Conservation (phyloP, 2,329 filamentous ascomycete species). For the Lachnellula cervina region DNA sequence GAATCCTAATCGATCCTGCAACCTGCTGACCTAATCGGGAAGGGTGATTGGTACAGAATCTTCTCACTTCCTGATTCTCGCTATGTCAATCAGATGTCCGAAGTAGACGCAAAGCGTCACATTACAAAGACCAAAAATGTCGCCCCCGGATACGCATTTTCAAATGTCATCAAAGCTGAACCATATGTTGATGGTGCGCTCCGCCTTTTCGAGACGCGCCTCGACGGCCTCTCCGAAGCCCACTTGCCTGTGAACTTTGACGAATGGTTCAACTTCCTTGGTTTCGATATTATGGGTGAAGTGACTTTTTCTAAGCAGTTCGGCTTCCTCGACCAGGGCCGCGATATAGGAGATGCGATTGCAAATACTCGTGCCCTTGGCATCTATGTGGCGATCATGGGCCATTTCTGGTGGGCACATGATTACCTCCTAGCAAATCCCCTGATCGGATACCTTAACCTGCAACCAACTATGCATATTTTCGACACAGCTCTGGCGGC, state of each 20-base stretch:
- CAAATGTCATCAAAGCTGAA: conserved; percentile 28
- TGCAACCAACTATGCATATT: conserved; percentile 35
- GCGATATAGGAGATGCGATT: conserved; percentile 34
- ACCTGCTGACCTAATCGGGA: neutral
- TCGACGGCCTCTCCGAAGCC: conserved; percentile 26
- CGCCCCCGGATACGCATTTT: conserved; percentile 30
- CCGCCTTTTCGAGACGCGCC: conserved; percentile 23
- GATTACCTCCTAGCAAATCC: conserved; percentile 35
- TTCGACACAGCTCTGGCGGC: conserved; percentile 34
- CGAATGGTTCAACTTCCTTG: conserved; percentile 37
- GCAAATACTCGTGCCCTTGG: conserved; percentile 30
- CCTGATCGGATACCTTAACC: conserved; percentile 32
- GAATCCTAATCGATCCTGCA: neutral
- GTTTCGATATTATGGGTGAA: conserved; percentile 35
- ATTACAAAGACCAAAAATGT: conserved; percentile 33
- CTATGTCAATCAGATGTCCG: conserved; percentile 38
- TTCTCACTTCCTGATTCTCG: conserved; percentile 37
- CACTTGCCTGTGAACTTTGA: conserved; percentile 33
- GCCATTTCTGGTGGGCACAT: conserved; percentile 34
- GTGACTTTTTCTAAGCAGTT: conserved; percentile 32
- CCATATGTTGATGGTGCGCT: conserved; percentile 29
- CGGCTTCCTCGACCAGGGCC: conserved; percentile 32
- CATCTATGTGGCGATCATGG: conserved; percentile 32
- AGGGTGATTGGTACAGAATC: conserved; percentile 33
- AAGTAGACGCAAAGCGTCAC: conserved; percentile 34